phyloP scores from a whole-genome alignment of 257 asterid species.

The Ilex aquifolium region DNA sequence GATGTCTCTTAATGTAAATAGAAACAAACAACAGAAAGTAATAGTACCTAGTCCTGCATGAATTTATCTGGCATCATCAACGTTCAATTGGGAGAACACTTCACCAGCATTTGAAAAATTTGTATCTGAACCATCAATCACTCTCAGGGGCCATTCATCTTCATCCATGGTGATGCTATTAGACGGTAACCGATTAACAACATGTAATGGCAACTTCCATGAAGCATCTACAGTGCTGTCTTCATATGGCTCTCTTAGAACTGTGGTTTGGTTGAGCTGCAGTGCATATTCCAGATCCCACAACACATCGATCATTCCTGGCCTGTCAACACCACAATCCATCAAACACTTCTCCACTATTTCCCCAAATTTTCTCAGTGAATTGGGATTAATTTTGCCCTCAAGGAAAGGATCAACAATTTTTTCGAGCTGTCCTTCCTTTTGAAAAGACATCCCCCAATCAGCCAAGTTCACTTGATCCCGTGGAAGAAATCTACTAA shows the following conservation, averaged over 20 bases:
- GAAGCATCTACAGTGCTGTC: constrained; percentile 35
- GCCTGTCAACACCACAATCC: too few species aligned
- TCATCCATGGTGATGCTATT: too few species aligned
- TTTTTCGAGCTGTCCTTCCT: constrained; percentile 31
- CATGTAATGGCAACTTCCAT: neutral
- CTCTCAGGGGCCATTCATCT: neutral
- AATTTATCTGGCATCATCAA: constrained; percentile 35
- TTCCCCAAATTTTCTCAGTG: too few species aligned
- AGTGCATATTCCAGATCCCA: constrained; percentile 60
- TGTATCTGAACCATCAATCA: neutral
- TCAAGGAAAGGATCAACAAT: constrained; percentile 16
- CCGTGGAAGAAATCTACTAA: constrained; percentile 13
- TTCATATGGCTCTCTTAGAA: constrained; percentile 21
- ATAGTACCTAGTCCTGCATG: too few species aligned
- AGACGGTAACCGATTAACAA: too few species aligned
- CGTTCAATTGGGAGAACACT: constrained; percentile 33
- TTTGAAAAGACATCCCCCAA: constrained; percentile 47
- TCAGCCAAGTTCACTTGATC: constrained; percentile 54
- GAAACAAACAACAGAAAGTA: too few species aligned
- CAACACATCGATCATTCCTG: too few species aligned
- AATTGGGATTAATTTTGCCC: too few species aligned
- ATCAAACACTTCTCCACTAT: too few species aligned
- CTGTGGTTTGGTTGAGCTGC: constrained; percentile 31
- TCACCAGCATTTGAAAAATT: constrained; percentile 20
- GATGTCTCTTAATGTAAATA: too few species aligned